Conservation (phyloP, 2,329 filamentous ascomycete species). For the Cercospora berteroae region DNA sequence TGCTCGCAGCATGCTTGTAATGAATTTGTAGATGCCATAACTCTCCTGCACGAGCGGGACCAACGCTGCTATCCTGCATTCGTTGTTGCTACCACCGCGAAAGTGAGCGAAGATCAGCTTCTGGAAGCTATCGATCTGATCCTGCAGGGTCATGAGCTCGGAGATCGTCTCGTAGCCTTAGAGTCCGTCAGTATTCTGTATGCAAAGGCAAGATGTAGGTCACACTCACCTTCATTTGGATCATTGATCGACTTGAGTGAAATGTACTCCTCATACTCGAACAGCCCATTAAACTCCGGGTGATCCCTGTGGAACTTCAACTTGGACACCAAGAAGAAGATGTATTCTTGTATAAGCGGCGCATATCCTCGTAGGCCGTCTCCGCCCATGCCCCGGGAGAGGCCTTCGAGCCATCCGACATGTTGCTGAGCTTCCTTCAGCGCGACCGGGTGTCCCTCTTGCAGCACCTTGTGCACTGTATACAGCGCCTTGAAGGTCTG, state of each 20-base stretch:
- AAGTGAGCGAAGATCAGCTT: slow-evolving; percentile 98
- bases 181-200: background rate
- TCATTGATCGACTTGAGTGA: slow-evolving; percentile 98
- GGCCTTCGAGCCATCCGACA: slow-evolving; percentile 85
- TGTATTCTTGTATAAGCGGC: slow-evolving; percentile 92
- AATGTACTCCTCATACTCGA: slow-evolving; percentile 99
- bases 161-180: slow-evolving; percentile 89
- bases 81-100: slow-evolving; percentile 85
- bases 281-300: slow-evolving; percentile 96
- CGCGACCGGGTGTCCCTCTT: slow-evolving; percentile 88
- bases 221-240: slow-evolving; percentile 67
- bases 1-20: slow-evolving; percentile 96
- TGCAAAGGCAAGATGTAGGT: background rate
- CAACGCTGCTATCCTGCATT: slow-evolving; percentile 90
- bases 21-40: slow-evolving; percentile 99
- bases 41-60: slow-evolving; percentile 95
- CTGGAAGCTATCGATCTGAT: slow-evolving; percentile 98
- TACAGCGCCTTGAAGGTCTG: slow-evolving; percentile 99
- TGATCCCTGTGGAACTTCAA: slow-evolving; percentile 95
- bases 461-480: slow-evolving; percentile 93
- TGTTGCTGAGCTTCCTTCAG: slow-evolving; percentile 87
- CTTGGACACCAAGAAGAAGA: slow-evolving; percentile 91
- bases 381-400: slow-evolving; percentile 81
- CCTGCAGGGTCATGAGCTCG: slow-evolving; percentile 93
- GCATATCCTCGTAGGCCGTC: slow-evolving; percentile 68